Percentiles rank a stretch among this genome's conserved stretches.
Evolutionary conservation across 257 asterid species (phyloP).

Genomic region (Paulownia fortunei): DNA sequence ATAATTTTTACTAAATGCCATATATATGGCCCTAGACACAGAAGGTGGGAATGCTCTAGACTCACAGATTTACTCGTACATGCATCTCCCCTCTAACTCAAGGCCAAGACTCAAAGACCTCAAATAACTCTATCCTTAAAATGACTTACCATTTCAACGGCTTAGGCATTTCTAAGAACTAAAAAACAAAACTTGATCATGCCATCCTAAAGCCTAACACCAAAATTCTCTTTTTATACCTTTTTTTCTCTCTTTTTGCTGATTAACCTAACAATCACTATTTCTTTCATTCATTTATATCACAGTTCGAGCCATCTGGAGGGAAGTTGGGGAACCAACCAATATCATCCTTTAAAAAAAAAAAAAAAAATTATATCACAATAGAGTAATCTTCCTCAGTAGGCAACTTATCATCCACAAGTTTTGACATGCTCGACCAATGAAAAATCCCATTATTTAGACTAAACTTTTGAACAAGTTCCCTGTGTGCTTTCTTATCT

Average conservation of each 20-base stretch:
- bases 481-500: neutral
- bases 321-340: too few species aligned
- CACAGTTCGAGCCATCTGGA: too few species aligned
- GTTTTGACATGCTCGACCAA: neutral
- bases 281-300: neutral
- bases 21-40: too few species aligned
- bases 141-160: conserved; percentile 14
- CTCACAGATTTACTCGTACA: neutral
- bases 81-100: neutral
- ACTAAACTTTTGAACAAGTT: conserved; percentile 10
- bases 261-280: neutral
- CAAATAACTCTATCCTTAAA: conserved; percentile 1
- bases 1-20: too few species aligned
- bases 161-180: neutral
- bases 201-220: neutral
- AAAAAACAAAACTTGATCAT: neutral
- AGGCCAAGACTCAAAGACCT: neutral
- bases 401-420: neutral
- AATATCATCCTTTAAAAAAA: too few species aligned
- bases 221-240: neutral
- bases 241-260: neutral
- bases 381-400: neutral
- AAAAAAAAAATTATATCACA: too few species aligned
- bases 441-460: neutral
- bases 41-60: neutral